Conservation (phyloP, 2,329 filamentous ascomycete species). For the Stagonosporopsis vannaccii region DNA sequence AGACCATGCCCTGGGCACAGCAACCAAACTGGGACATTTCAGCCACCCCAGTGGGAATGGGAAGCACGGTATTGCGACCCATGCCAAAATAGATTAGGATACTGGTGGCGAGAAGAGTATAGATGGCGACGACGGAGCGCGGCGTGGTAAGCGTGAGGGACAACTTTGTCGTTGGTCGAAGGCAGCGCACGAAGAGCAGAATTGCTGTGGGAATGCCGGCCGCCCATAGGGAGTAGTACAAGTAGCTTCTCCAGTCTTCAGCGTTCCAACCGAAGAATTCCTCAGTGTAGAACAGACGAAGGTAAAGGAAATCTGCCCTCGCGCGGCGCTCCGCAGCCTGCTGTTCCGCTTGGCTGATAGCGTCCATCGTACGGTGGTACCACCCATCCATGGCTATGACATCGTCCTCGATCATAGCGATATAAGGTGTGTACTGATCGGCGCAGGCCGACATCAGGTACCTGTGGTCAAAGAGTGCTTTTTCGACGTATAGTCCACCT, state of each 20-base stretch:
- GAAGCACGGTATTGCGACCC: slow-evolving; percentile 50
- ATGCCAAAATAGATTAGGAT: slow-evolving; percentile 51
- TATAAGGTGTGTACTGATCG: slow-evolving; percentile 49
- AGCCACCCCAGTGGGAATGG: slow-evolving; percentile 47
- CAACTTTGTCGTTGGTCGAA: slow-evolving; percentile 28
- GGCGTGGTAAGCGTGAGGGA: slow-evolving; percentile 29
- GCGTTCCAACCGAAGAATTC: slow-evolving; percentile 56
- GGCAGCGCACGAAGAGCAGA: slow-evolving; percentile 37
- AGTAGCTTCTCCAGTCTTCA: slow-evolving; percentile 51
- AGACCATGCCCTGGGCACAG: slow-evolving; percentile 56
- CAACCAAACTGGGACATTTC: slow-evolving; percentile 54
- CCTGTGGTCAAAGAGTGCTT: slow-evolving; percentile 55
- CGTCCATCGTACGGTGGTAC: slow-evolving; percentile 53
- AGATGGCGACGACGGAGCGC: slow-evolving; percentile 31
- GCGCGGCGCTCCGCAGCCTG: slow-evolving; percentile 33
- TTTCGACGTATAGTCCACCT: slow-evolving; percentile 46
- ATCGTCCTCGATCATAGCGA: slow-evolving; percentile 58
- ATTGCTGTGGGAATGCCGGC: slow-evolving; percentile 30
- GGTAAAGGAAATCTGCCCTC: slow-evolving; percentile 49
- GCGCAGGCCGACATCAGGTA: slow-evolving; percentile 53
- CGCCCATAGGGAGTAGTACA: slow-evolving; percentile 43
- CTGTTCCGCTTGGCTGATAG: slow-evolving; percentile 44
- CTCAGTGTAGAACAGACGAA: slow-evolving; percentile 58
- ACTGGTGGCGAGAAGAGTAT: slow-evolving; percentile 18
- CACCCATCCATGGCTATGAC: slow-evolving; percentile 57